These are phyloP conservation scores for Saxophila tyrrhenica DNA, from an alignment of 495 filamentous ascomycete genomes.

Conservation along the genomic window DNA sequence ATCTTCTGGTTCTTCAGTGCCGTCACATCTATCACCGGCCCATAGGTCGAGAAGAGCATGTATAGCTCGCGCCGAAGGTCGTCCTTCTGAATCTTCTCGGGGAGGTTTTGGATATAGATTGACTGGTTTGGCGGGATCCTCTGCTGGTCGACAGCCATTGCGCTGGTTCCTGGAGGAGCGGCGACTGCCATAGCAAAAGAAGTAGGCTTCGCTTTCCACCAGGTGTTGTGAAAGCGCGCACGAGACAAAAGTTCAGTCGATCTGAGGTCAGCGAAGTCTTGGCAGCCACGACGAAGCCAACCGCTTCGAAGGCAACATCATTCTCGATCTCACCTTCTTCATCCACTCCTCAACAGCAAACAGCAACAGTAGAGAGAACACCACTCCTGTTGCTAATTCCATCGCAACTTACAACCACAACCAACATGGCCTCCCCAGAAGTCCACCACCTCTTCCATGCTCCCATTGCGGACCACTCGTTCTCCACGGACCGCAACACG, in stretches of 20 bases:
- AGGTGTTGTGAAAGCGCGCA: no score
- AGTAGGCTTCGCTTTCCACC: no score
- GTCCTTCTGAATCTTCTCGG: slow-evolving; percentile 71
- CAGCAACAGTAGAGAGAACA: slow-evolving; percentile 84
- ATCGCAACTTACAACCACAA: slow-evolving; percentile 5
- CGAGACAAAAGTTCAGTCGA: no score
- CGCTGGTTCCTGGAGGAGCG: not conserved
- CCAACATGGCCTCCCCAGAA: slow-evolving; percentile 69
- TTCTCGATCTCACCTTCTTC: not conserved
- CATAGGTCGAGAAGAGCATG: slow-evolving; percentile 87
- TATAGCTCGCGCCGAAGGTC: slow-evolving; percentile 79
- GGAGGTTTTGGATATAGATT: slow-evolving; percentile 78
- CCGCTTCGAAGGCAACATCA: not conserved
- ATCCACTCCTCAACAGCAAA: not conserved
- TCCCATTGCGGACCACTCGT: slow-evolving; percentile 94
- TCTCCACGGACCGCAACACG: slow-evolving; percentile 80
- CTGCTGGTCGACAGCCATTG: slow-evolving; percentile 29
- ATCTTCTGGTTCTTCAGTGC: slow-evolving; percentile 78
- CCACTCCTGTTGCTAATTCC: slow-evolving; percentile 4
- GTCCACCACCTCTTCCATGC: slow-evolving; percentile 94
- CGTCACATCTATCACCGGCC: slow-evolving; percentile 86
- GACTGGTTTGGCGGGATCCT: slow-evolving; percentile 53
- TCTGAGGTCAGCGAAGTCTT: not conserved
- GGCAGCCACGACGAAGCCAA: not conserved
- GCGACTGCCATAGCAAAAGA: not conserved